Evolutionary conservation across 345 rosid species (phyloP).

Genomic region (Hibiscus mutabilis): DNA sequence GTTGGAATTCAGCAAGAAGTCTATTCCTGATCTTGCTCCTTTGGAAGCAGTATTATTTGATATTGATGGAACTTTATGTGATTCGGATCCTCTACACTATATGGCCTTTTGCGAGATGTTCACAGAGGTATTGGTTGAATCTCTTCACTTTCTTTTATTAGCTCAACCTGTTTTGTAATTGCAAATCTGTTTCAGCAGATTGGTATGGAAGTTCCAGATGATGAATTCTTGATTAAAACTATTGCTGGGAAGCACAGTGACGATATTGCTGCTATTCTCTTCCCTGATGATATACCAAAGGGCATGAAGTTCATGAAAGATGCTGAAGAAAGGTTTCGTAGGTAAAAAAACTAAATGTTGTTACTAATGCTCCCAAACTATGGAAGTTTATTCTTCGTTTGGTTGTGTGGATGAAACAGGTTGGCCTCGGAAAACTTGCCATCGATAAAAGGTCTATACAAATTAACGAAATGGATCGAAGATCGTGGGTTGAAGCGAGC

Average conservation of each 20-base stretch:
- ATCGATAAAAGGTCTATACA: constrained; percentile 56
- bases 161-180: neutral
- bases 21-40: constrained; percentile 56
- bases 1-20: constrained; percentile 39
- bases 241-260: neutral
- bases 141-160: neutral
- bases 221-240: constrained; percentile 52
- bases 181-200: constrained; percentile 38
- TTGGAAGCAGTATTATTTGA: constrained; percentile 77
- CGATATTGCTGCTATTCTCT: too few relatives aligned
- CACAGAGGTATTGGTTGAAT: constrained; percentile 45
- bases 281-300: constrained; percentile 29
- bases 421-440: constrained; percentile 54
- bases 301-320: constrained; percentile 62
- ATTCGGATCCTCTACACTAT: constrained; percentile 14
- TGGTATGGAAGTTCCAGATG: constrained; percentile 73
- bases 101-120: constrained; percentile 55
- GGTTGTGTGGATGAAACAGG: constrained; percentile 29
- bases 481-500: constrained; percentile 81
- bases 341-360: constrained; percentile 28
- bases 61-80: constrained; percentile 92
- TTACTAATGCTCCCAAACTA: too few relatives aligned
- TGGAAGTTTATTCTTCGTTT: neutral
- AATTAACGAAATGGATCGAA: constrained; percentile 17
- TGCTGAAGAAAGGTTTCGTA: constrained; percentile 73